Conservation (phyloP, 441 rosid genomes). For the Adansonia madagascariensis region DNA sequence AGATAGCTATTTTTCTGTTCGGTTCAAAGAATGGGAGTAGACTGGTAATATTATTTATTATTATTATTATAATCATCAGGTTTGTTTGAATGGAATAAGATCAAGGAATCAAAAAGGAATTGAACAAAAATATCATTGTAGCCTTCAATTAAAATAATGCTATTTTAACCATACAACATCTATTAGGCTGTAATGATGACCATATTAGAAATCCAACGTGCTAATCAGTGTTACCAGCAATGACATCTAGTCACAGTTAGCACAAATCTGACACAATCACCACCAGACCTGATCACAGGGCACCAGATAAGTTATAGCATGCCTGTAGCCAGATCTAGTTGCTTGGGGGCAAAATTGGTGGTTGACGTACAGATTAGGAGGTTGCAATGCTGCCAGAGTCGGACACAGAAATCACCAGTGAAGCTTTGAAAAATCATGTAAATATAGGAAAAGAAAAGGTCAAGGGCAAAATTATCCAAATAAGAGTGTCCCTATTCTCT, state of each 20-base stretch:
- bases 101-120: slow-evolving; percentile 13
- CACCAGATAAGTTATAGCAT: neutral
- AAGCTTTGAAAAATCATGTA: neutral
- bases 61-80: neutral
- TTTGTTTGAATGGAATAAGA: slow-evolving; percentile 7
- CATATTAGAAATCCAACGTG: neutral
- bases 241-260: slow-evolving; percentile 4
- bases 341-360: neutral
- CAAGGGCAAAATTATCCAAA: neutral
- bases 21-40: slow-evolving; percentile 10
- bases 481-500: neutral
- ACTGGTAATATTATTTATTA: neutral
- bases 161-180: neutral
- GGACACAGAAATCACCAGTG: neutral
- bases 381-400: neutral
- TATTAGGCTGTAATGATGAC: neutral
- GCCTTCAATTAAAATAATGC: slow-evolving; percentile 7
- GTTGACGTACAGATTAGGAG: neutral
- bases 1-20: neutral
- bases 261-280: neutral
- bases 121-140: slow-evolving; percentile 4
- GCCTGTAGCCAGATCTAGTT: slow-evolving; percentile 1
- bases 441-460: neutral
- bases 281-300: neutral
- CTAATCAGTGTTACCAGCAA: neutral